phyloP scores from a whole-genome alignment of 495 filamentous ascomycete genomes.

The Rusavskia elegans region DNA sequence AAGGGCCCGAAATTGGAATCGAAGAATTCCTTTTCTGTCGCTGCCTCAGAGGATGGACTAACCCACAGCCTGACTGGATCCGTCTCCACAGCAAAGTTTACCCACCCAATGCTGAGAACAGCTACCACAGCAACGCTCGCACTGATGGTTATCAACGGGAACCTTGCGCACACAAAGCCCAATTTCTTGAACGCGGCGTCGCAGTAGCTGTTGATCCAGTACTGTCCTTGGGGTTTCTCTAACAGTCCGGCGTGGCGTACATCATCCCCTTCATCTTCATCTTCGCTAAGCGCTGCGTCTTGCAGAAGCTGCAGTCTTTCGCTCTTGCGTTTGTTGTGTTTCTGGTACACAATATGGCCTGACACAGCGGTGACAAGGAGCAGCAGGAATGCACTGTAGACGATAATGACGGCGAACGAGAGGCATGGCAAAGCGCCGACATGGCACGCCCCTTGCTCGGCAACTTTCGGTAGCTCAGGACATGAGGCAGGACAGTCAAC shows the following conservation, averaged over 20 bases:
- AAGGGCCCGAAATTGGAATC: constrained; percentile 93
- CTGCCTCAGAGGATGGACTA: constrained; percentile 76
- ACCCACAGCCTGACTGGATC: constrained; percentile 92
- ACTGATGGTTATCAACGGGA: constrained; percentile 68
- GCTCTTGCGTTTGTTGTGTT: constrained; percentile 53
- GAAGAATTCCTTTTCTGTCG: constrained; percentile 86
- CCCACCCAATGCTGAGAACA: constrained; percentile 71
- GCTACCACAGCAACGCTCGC: constrained; percentile 52
- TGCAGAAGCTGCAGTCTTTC: constrained; percentile 76
- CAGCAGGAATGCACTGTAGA: constrained; percentile 61
- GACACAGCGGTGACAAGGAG: constrained; percentile 48
- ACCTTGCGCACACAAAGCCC: constrained; percentile 65
- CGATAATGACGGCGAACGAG: constrained; percentile 77
- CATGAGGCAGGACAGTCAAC: constrained; percentile 81
- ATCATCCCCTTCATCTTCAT: constrained; percentile 75
- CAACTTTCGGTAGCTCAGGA: constrained; percentile 58
- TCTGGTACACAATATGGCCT: constrained; percentile 58
- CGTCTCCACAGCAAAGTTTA: constrained; percentile 69
- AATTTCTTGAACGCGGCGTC: constrained; percentile 70
- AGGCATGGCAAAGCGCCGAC: constrained; percentile 80
- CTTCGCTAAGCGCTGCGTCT: constrained; percentile 67
- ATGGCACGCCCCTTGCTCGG: constrained; percentile 50
- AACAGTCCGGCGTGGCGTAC: constrained; percentile 52
- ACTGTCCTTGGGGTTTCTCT: constrained; percentile 52
- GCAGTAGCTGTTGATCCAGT: constrained; percentile 60